Conservation (phyloP, 768 basidiomycete species). For the Phanerochaete carnosa region DNA sequence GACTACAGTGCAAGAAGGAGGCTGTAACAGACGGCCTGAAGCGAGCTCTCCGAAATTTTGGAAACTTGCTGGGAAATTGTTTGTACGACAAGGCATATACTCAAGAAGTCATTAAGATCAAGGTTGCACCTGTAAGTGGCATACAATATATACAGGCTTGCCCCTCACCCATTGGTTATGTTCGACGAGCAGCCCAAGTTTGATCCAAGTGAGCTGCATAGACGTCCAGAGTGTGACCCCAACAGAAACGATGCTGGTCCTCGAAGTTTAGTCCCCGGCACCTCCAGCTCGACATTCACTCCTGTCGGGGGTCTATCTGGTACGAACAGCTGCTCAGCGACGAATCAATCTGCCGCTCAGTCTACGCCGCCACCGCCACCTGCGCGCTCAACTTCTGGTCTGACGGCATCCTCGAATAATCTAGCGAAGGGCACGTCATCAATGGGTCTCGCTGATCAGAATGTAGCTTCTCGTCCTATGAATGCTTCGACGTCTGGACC, state of each 20-base stretch:
- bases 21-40: conserved; percentile 95
- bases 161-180: background rate
- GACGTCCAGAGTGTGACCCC: conserved; percentile 68
- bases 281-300: background rate
- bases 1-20: conserved; percentile 89
- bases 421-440: conserved; percentile 11
- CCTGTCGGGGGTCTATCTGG: background rate
- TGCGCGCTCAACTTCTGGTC: conserved; percentile 28
- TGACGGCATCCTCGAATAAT: conserved; percentile 8
- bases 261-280: background rate
- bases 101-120: conserved; percentile 83
- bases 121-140: conserved; percentile 73
- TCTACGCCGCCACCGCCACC: conserved; percentile 32
- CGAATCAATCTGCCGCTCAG: background rate
- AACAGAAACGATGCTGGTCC: background rate
- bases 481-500: background rate
- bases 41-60: conserved; percentile 87
- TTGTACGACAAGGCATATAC: conserved; percentile 94
- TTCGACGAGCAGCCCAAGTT: conserved; percentile 52
- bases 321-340: conserved; percentile 2
- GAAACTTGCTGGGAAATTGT: conserved; percentile 93
- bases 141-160: conserved; percentile 7
- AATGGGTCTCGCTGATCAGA: background rate
- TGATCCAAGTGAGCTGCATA: conserved; percentile 62
- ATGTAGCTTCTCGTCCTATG: background rate